Percentiles rank a stretch among this genome's conserved stretches.
These are phyloP conservation scores for Dendrobium catenatum DNA, from an alignment of 106 monocot species.

Conservation along the genomic window DNA sequence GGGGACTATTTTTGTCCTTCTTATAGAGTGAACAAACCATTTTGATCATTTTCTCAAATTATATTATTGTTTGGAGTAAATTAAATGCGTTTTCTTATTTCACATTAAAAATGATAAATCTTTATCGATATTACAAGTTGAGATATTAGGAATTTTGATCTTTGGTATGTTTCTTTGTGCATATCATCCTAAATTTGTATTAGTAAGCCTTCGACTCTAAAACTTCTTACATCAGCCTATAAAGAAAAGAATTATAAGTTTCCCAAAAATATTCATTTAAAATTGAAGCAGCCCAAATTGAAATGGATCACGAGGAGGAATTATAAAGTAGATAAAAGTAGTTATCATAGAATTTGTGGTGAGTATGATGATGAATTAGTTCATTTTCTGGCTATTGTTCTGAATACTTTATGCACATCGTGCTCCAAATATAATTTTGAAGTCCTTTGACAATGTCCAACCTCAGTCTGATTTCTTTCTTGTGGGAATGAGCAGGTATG, in stretches of 20 bases:
- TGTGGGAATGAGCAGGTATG: slow-evolving; percentile 50
- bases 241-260: background rate
- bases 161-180: too few species aligned
- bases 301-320: background rate
- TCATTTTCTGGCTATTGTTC: background rate
- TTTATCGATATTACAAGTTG: too few species aligned
- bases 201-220: too few species aligned
- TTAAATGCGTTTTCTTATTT: too few species aligned
- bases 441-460: background rate
- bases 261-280: background rate
- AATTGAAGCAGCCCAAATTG: background rate
- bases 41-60: too few species aligned
- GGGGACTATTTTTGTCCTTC: too few species aligned
- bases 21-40: too few species aligned
- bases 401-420: background rate
- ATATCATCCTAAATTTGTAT: too few species aligned
- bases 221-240: background rate
- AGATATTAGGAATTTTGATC: too few species aligned
- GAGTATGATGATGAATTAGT: background rate
- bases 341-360: background rate
- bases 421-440: background rate
- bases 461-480: background rate
- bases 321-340: background rate
- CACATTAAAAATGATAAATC: too few species aligned
- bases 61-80: too few species aligned